Conservation (phyloP, 805 yeast species). For the Kuraishia ogatae region DNA sequence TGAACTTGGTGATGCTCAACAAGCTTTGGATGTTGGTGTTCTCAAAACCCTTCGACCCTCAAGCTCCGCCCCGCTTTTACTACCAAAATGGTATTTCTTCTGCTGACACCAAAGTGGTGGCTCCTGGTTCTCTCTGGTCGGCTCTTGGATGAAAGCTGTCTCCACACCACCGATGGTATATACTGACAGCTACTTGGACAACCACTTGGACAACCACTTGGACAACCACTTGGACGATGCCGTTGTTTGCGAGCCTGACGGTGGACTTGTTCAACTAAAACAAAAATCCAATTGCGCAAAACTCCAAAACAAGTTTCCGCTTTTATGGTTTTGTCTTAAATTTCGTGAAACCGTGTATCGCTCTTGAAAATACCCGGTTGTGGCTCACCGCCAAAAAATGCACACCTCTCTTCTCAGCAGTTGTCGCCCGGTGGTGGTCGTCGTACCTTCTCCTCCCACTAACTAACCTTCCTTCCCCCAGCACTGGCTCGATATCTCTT, state of each 20-base stretch:
- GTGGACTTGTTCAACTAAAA: background rate
- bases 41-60: too few relatives aligned
- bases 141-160: background rate
- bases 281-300: background rate
- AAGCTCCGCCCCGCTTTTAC: too few relatives aligned
- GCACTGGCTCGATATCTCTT: background rate
- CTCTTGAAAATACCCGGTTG: background rate
- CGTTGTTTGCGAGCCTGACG: background rate
- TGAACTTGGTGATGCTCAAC: too few relatives aligned
- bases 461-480: background rate
- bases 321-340: background rate
- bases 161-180: background rate
- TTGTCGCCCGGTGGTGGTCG: background rate
- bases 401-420: background rate
- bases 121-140: background rate
- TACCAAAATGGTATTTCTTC: too few relatives aligned
- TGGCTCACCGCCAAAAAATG: background rate
- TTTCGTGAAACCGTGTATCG: background rate
- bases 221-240: background rate
- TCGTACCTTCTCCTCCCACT: background rate
- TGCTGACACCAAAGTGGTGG: too few relatives aligned
- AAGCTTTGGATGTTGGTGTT: too few relatives aligned
- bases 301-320: background rate
- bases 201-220: background rate
- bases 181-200: background rate